A percentile compares a stretch with the other conserved stretches of the same genome.
These are phyloP conservation scores for Trichoderma endophyticum DNA, from an alignment of 2,329 filamentous ascomycete genomes.

Conservation along the genomic window DNA sequence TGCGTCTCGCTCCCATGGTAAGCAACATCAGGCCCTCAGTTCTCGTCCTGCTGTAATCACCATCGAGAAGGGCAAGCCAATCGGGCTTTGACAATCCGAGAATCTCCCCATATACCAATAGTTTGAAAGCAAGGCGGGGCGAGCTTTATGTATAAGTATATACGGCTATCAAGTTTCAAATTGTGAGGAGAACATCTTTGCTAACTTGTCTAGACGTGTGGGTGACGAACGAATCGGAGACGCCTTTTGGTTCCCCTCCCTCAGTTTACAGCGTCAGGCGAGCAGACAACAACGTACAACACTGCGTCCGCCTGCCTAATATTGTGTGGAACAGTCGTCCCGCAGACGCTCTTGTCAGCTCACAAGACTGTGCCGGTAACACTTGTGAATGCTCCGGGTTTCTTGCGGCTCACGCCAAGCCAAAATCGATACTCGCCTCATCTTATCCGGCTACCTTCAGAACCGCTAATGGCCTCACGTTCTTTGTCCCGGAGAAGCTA, in stretches of 20 bases:
- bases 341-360: slow-evolving; percentile 3
- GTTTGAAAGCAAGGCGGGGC: background rate
- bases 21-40: background rate
- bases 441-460: background rate
- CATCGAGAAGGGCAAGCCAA: background rate
- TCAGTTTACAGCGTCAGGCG: background rate
- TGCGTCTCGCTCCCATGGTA: background rate
- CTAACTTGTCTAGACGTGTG: background rate
- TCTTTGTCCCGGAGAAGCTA: background rate
- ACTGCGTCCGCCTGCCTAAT: background rate
- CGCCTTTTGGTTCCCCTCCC: background rate
- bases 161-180: background rate
- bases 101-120: background rate
- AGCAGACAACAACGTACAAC: background rate
- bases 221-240: slow-evolving; percentile 2
- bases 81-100: background rate
- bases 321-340: background rate
- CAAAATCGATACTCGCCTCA: background rate
- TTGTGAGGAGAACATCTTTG: background rate
- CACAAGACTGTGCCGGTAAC: background rate
- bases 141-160: background rate
- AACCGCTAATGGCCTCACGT: background rate
- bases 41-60: background rate
- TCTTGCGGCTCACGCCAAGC: background rate
- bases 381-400: background rate